phyloP scores from a whole-genome alignment of 495 filamentous ascomycete species.

The Penicillium antarcticum region DNA sequence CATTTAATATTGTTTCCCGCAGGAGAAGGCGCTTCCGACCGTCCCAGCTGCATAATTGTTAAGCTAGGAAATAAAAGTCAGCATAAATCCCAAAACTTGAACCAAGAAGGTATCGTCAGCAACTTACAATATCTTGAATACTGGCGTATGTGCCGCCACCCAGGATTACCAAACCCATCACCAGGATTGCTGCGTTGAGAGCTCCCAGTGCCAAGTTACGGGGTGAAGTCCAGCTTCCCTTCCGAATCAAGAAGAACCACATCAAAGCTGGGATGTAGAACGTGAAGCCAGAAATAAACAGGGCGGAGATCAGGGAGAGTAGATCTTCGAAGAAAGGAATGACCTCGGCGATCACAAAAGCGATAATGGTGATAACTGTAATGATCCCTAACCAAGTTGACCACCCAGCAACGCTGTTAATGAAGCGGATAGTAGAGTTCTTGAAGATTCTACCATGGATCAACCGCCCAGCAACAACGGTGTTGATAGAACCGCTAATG shows the following conservation, averaged over 20 bases:
- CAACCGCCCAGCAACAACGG: constrained; percentile 57
- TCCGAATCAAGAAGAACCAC: constrained; percentile 57
- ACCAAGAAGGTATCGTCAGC: background rate
- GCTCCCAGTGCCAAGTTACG: constrained; percentile 24
- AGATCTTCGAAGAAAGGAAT: constrained; percentile 67
- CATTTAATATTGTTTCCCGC: constrained; percentile 9
- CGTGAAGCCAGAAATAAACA: constrained; percentile 30
- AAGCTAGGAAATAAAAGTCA: constrained; percentile 1
- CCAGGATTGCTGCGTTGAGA: constrained; percentile 19
- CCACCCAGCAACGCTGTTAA: constrained; percentile 58
- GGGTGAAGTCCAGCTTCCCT: constrained; percentile 35
- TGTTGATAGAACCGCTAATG: constrained; percentile 63
- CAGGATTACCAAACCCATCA: constrained; percentile 47
- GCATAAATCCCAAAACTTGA: background rate
- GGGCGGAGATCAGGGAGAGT: constrained; percentile 53
- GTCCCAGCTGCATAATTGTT: constrained; percentile 36
- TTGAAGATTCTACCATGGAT: constrained; percentile 57
- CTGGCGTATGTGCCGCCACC: constrained; percentile 56
- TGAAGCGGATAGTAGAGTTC: constrained; percentile 51
- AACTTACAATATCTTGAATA: constrained; percentile 57
- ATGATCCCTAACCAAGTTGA: constrained; percentile 56
- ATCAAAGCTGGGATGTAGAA: constrained; percentile 48
- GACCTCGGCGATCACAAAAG: constrained; percentile 65
- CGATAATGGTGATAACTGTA: constrained; percentile 52
- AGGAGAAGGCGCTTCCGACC: constrained; percentile 49